Conservation (phyloP, 2,329 filamentous ascomycete genomes). For the Arthrobotrys megalospora region DNA sequence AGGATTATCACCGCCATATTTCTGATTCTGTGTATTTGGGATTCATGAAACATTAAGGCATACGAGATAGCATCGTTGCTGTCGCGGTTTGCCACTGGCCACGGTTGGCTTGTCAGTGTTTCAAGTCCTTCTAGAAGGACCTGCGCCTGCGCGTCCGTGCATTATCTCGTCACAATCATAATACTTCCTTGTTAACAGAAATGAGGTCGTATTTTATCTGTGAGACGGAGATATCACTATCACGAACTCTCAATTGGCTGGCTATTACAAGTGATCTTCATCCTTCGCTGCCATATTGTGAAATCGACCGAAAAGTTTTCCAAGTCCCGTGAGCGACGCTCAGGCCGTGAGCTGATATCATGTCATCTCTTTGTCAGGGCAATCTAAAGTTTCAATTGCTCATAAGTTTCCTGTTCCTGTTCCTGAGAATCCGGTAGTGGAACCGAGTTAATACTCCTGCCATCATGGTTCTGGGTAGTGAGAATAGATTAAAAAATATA, state of each 20-base stretch:
- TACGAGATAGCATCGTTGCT: slow-evolving; percentile 21
- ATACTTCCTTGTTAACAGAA: not conserved
- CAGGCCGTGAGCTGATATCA: slow-evolving; percentile 37
- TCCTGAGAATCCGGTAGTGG: slow-evolving; percentile 54
- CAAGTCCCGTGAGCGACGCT: slow-evolving; percentile 52
- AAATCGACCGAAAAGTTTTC: slow-evolving; percentile 6
- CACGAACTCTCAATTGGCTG: slow-evolving; percentile 42
- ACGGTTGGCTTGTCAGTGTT: slow-evolving; percentile 25
- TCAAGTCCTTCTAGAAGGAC: slow-evolving; percentile 54
- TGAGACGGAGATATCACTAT: slow-evolving; percentile 20
- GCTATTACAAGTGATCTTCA: slow-evolving; percentile 52
- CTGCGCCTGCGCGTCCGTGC: slow-evolving; percentile 18
- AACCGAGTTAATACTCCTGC: slow-evolving; percentile 49
- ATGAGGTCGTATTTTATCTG: slow-evolving; percentile 10
- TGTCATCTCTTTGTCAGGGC: slow-evolving; percentile 56
- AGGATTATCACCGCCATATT: slow-evolving; percentile 19
- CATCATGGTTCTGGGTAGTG: slow-evolving; percentile 52
- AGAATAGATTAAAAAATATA: slow-evolving; percentile 51
- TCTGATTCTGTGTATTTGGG: slow-evolving; percentile 22
- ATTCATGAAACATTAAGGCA: slow-evolving; percentile 49
- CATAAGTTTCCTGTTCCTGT: slow-evolving; percentile 29
- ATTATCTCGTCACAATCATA: slow-evolving; percentile 25
- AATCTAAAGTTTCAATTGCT: slow-evolving; percentile 28
- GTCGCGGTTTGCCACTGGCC: slow-evolving; percentile 30
- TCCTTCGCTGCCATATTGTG: slow-evolving; percentile 13